phyloP scores from a whole-genome alignment of 2,329 filamentous ascomycete genomes.

The Pestalotiopsis sp. region DNA sequence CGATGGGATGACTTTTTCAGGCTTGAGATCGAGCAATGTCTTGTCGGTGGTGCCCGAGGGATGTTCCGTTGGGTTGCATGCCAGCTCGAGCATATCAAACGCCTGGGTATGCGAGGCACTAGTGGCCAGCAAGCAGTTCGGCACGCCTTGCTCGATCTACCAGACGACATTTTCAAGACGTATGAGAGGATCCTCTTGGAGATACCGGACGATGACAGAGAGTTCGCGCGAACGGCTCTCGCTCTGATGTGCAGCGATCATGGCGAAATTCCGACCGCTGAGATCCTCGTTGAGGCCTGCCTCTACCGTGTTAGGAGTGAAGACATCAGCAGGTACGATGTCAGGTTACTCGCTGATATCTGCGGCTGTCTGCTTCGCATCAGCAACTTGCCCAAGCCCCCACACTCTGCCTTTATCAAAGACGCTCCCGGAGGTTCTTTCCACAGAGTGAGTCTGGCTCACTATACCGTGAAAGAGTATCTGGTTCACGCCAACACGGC shows the following conservation, averaged over 20 bases:
- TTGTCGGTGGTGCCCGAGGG: constrained; percentile 25
- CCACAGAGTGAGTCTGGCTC: constrained; percentile 22
- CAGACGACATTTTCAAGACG: constrained; percentile 26
- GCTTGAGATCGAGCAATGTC: constrained; percentile 16
- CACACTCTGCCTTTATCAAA: neutral
- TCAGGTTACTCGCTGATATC: constrained; percentile 19
- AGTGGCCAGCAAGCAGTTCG: constrained; percentile 16
- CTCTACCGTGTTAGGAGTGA: constrained; percentile 25
- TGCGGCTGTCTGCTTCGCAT: constrained; percentile 28
- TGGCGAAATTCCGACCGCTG: constrained; percentile 23
- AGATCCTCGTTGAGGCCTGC: constrained; percentile 27
- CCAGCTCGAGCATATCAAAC: constrained; percentile 27
- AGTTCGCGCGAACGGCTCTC: constrained; percentile 28
- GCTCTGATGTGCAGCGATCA: constrained; percentile 29
- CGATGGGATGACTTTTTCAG: constrained; percentile 15
- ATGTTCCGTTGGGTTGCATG: constrained; percentile 33
- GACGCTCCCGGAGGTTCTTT: neutral
- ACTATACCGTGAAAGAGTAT: constrained; percentile 32
- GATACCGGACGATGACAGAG: constrained; percentile 18
- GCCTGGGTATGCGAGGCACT: constrained; percentile 10
- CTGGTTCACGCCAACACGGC: constrained; percentile 21
- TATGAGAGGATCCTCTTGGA: constrained; percentile 28
- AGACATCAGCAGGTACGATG: constrained; percentile 18
- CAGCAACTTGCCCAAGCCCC: constrained; percentile 15
- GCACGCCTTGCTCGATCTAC: constrained; percentile 20